These are phyloP conservation scores for Syzygium malaccense DNA, from an alignment of 441 rosid species.

Conservation along the genomic window DNA sequence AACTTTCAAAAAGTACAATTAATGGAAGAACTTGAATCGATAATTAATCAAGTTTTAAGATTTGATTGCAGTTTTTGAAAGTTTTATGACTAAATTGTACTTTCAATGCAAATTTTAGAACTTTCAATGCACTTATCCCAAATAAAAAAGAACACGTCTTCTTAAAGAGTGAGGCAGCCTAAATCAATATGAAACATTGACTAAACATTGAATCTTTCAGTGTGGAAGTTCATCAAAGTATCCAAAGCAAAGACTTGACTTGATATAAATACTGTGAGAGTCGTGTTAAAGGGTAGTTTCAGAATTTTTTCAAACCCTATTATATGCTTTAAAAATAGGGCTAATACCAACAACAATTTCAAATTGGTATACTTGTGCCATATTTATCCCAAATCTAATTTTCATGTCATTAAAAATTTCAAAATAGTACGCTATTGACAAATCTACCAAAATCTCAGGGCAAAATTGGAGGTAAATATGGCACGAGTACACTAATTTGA, in stretches of 20 bases:
- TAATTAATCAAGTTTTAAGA: too few species aligned
- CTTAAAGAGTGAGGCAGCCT: neutral
- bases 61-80: too few species aligned
- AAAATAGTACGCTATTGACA: neutral
- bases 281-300: neutral
- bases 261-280: neutral
- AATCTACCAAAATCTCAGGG: neutral
- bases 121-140: neutral
- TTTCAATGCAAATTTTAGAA: too few species aligned
- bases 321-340: neutral
- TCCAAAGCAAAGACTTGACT: neutral
- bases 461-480: neutral
- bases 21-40: too few species aligned
- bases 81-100: too few species aligned
- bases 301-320: neutral
- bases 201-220: neutral
- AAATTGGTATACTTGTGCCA: fast-evolving
- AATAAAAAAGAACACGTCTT: neutral
- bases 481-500: too few species aligned
- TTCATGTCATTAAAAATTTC: neutral
- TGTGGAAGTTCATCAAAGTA: neutral
- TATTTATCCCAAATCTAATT: neutral
- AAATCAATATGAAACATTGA: neutral
- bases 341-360: neutral
- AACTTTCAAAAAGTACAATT: too few species aligned